A percentile compares a stretch with the other conserved stretches of the same genome.
phyloP scores from a whole-genome alignment of 257 asterid species.

The Przewalskia tangutica region DNA sequence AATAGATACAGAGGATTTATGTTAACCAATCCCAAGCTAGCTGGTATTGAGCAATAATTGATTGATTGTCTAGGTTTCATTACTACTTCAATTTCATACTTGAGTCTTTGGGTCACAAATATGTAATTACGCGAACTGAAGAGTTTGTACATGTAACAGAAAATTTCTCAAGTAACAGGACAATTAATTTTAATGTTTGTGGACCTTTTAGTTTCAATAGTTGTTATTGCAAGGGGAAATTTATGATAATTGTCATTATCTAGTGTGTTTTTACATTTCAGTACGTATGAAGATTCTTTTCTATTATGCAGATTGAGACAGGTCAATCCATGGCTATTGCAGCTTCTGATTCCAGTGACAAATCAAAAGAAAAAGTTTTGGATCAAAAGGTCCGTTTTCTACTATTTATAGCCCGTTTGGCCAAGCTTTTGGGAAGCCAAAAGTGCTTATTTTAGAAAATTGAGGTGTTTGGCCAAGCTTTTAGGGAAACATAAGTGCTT shows the following conservation, averaged over 20 bases:
- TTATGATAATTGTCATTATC: background rate
- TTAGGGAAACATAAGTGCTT: too few species aligned
- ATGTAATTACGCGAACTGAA: background rate
- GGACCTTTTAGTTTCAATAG: background rate
- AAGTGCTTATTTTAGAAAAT: too few species aligned
- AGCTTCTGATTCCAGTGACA: conserved; percentile 64
- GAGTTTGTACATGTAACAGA: background rate
- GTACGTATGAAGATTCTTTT: conserved; percentile 11
- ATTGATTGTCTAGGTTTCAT: background rate
- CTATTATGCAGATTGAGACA: conserved; percentile 49
- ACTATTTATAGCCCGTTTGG: background rate
- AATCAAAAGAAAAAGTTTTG: conserved; percentile 51
- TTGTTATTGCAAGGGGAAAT: background rate
- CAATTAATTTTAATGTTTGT: background rate
- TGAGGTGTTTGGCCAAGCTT: too few species aligned
- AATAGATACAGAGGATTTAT: background rate
- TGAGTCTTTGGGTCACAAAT: background rate
- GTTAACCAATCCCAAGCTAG: background rate
- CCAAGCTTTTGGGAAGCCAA: too few species aligned
- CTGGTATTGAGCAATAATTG: background rate
- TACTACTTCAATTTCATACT: background rate
- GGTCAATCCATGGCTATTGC: conserved; percentile 41
- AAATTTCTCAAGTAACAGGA: background rate
- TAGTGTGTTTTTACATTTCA: background rate
- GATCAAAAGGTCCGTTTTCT: conserved; percentile 61